phyloP scores from a whole-genome alignment of 2,329 filamentous ascomycete species.

The Penicillium corylophilum region DNA sequence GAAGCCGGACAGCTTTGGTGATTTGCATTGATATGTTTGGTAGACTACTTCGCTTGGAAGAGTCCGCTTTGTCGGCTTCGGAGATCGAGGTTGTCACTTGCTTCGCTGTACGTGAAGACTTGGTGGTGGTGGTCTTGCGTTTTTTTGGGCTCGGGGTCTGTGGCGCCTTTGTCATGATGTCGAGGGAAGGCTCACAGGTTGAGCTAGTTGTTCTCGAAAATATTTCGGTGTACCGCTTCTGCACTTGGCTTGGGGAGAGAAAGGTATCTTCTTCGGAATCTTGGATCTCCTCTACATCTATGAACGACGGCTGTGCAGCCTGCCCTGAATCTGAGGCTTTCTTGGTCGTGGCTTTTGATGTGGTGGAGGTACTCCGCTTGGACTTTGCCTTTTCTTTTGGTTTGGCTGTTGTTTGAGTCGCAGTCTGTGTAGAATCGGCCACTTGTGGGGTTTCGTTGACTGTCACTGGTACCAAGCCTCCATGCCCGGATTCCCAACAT shows the following conservation, averaged over 20 bases:
- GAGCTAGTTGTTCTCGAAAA: slow-evolving; percentile 2
- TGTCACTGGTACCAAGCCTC: background rate
- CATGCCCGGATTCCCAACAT: slow-evolving; percentile 66
- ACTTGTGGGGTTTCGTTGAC: background rate
- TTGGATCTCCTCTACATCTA: slow-evolving; percentile 38
- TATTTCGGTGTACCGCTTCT: slow-evolving; percentile 16
- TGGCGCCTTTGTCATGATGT: slow-evolving; percentile 12
- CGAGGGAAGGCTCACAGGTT: slow-evolving; percentile 6
- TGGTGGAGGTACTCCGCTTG: slow-evolving; percentile 2
- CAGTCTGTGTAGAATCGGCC: background rate
- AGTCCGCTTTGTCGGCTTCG: background rate
- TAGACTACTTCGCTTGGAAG: slow-evolving; percentile 23
- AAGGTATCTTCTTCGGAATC: slow-evolving; percentile 38
- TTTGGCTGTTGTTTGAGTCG: background rate
- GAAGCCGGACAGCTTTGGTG: slow-evolving; percentile 44
- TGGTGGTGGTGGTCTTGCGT: slow-evolving; percentile 12
- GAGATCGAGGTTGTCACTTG: background rate
- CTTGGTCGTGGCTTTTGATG: background rate
- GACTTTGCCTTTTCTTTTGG: slow-evolving; percentile 11
- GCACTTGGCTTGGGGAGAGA: slow-evolving; percentile 30
- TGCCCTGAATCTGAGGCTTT: background rate
- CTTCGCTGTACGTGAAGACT: slow-evolving; percentile 5
- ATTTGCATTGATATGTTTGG: slow-evolving; percentile 48
- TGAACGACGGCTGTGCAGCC: slow-evolving; percentile 16
- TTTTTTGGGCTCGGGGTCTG: slow-evolving; percentile 9